Conservation (phyloP, 2,329 filamentous ascomycete genomes). For the Calonectria naviculata region DNA sequence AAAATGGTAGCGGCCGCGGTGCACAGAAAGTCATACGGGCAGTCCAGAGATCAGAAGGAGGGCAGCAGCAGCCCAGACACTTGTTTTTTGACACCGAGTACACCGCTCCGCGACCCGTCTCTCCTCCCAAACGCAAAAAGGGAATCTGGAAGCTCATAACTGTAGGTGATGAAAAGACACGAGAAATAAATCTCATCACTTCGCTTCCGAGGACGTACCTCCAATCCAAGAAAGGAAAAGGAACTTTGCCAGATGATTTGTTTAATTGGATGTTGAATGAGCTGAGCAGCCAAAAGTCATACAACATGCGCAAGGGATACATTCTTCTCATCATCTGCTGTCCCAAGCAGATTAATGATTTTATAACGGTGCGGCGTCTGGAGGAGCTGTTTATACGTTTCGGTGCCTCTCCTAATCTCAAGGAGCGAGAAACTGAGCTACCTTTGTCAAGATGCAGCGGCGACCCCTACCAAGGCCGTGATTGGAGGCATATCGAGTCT, state of each 20-base stretch:
- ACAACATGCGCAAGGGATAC: conserved; percentile 70
- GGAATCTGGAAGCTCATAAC: conserved; percentile 61
- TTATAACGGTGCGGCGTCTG: conserved; percentile 58
- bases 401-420: conserved; percentile 64
- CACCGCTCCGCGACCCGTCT: conserved; percentile 35
- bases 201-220: conserved; percentile 64
- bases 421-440: conserved; percentile 37
- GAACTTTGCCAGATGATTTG: conserved; percentile 72
- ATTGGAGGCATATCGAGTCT: conserved; percentile 58
- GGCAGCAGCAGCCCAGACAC: conserved; percentile 50
- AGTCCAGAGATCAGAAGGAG: conserved; percentile 60
- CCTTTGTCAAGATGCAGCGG: conserved; percentile 31
- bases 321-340: conserved; percentile 62
- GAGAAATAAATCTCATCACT: conserved; percentile 70
- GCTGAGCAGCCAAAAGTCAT: conserved; percentile 65
- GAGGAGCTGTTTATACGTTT: conserved; percentile 67
- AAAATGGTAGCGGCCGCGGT: conserved; percentile 53
- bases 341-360: conserved; percentile 53
- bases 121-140: conserved; percentile 44
- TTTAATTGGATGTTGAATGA: conserved; percentile 74
- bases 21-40: conserved; percentile 59
- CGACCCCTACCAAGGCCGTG: conserved; percentile 49
- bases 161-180: conserved; percentile 54
- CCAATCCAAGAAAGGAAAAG: conserved; percentile 45
- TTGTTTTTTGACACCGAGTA: conserved; percentile 61